Conservation (phyloP, 1,139 yeast species). For the Debaryomycetaceae sp. region DNA sequence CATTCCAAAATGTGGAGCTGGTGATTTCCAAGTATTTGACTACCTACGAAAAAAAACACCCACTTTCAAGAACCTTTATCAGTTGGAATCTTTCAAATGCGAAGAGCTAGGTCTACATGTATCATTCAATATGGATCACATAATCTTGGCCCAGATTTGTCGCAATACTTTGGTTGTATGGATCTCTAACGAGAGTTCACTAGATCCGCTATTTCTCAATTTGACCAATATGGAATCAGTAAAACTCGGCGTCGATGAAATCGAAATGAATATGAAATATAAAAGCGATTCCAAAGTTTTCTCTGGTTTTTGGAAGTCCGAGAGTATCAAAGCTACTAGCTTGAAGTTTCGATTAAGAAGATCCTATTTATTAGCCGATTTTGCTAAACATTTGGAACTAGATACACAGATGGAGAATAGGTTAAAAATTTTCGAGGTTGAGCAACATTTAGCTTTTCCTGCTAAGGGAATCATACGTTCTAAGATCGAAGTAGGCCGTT, state of each 20-base stretch:
- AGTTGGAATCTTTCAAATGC: conserved; percentile 3
- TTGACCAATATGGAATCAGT: conserved; percentile 2
- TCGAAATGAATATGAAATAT: background rate
- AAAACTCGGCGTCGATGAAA: background rate
- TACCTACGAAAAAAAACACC: conserved; percentile 1
- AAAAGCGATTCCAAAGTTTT: background rate
- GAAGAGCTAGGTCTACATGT: conserved; percentile 2
- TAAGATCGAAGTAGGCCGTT: background rate
- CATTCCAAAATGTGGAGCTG: background rate
- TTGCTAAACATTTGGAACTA: background rate
- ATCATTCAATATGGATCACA: conserved; percentile 2
- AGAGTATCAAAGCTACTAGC: background rate
- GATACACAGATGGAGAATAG: background rate
- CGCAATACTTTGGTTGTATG: conserved; percentile 6
- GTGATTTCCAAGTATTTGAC: conserved; percentile 3
- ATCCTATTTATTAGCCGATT: background rate
- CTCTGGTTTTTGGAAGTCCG: conserved; percentile 1
- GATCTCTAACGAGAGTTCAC: conserved; percentile 1
- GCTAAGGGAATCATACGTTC: background rate
- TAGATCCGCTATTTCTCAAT: conserved; percentile 5
- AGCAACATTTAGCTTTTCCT: background rate
- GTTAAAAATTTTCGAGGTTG: background rate
- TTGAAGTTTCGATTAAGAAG: background rate
- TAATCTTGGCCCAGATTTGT: conserved; percentile 6
- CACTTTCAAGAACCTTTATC: conserved; percentile 6